phyloP scores from a whole-genome alignment of 179 eudicot genomes.

The Carnegiea gigantea region DNA sequence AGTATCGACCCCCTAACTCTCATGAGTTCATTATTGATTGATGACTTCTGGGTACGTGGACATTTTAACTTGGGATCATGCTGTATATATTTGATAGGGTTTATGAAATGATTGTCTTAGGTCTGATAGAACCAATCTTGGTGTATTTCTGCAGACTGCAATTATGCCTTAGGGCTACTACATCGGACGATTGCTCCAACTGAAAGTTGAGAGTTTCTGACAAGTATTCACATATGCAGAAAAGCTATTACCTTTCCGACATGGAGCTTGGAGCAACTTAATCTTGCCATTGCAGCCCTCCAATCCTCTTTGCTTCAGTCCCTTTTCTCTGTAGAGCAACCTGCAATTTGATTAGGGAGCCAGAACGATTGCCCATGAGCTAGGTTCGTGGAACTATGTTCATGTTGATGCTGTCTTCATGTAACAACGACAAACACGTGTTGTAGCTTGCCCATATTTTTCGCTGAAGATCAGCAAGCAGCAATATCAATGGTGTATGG shows the following conservation, averaged over 20 bases:
- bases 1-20: neutral
- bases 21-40: neutral
- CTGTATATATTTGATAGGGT: neutral
- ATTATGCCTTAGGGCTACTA: neutral
- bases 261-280: neutral
- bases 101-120: neutral
- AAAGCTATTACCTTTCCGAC: neutral
- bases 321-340: neutral
- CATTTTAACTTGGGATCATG: neutral
- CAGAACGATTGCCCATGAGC: neutral
- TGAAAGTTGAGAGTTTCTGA: neutral
- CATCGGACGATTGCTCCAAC: neutral
- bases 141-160: neutral
- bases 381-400: neutral
- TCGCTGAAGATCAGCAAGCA: neutral
- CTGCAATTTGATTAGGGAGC: slow-evolving; percentile 4
- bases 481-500: neutral
- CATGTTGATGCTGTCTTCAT: neutral
- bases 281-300: neutral
- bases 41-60: neutral
- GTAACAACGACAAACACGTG: neutral
- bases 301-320: neutral
- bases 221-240: neutral
- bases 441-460: neutral
- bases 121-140: neutral